These are phyloP conservation scores for Blastomyces emzantsi DNA, from an alignment of 2,329 filamentous ascomycete genomes.

Conservation along the genomic window DNA sequence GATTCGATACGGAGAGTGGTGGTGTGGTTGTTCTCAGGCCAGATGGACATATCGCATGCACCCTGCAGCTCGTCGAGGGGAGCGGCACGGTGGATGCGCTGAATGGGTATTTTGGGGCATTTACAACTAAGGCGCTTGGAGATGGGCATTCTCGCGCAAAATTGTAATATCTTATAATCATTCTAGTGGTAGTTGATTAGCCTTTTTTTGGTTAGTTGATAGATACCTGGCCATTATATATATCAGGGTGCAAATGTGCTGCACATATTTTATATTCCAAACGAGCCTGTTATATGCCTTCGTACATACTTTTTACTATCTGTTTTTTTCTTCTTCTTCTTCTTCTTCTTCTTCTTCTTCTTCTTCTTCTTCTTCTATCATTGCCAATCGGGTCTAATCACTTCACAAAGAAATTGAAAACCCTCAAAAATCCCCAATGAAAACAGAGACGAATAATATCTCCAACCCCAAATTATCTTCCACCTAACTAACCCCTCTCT, in stretches of 20 bases:
- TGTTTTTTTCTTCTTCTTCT: too few relatives aligned
- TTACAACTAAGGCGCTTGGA: constrained; percentile 51
- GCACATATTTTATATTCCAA: not conserved
- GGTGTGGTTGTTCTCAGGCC: constrained; percentile 77
- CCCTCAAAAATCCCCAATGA: too few relatives aligned
- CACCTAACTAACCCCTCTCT: too few relatives aligned
- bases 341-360: too few relatives aligned
- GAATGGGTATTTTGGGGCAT: constrained; percentile 70
- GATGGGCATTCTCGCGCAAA: constrained; percentile 16
- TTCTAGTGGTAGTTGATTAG: not conserved
- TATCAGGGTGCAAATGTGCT: too few relatives aligned
- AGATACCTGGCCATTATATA: not conserved
- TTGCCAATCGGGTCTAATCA: too few relatives aligned
- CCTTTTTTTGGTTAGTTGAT: too few relatives aligned
- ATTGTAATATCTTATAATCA: not conserved
- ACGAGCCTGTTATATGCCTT: not conserved
- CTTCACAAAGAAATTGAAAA: too few relatives aligned
- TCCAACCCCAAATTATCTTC: too few relatives aligned
- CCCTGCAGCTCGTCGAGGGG: constrained; percentile 64
- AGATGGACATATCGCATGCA: constrained; percentile 77
- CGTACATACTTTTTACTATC: too few relatives aligned
- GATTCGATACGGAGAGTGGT: constrained; percentile 61
- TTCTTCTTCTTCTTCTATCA: too few relatives aligned
- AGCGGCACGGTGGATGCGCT: constrained; percentile 70
- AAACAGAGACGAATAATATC: too few relatives aligned